phyloP scores from a whole-genome alignment of 2,329 filamentous ascomycete genomes.

The Cyphellophora europaea region DNA sequence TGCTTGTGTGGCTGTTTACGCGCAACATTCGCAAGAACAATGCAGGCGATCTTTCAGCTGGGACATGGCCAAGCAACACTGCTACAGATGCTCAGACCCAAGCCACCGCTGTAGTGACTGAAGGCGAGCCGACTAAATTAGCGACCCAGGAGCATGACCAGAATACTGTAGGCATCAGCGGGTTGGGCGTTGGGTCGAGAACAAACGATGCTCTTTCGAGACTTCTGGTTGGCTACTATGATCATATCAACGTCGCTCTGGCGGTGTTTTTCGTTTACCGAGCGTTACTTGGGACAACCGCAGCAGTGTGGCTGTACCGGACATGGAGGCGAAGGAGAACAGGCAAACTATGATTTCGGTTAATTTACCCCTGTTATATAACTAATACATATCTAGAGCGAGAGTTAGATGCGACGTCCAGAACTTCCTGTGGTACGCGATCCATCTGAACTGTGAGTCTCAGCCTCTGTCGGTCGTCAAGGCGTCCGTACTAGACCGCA shows the following conservation, averaged over 20 bases:
- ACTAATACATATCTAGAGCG: no score
- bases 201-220: conserved; percentile 30
- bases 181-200: conserved; percentile 27
- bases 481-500: no score
- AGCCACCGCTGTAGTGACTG: conserved; percentile 13
- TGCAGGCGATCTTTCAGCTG: conserved; percentile 24
- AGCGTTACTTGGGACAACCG: conserved; percentile 4
- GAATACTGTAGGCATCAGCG: conserved; percentile 29
- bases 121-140: conserved; percentile 7
- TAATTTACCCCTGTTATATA: no score
- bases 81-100: conserved; percentile 23
- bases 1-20: conserved; percentile 52
- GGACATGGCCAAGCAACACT: conserved; percentile 25
- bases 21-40: conserved; percentile 48
- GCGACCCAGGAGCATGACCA: conserved; percentile 18
- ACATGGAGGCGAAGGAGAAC: neutral
- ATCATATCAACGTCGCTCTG: conserved; percentile 28
- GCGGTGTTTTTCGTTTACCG: conserved; percentile 31
- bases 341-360: neutral
- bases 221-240: conserved; percentile 35
- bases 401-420: no score
- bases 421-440: no score
- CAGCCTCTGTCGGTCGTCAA: no score
- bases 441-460: no score
- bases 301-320: neutral